Evolutionary conservation across 805 yeast genomes (phyloP), one percentile per base, ranked within the genome.

Genomic region (Wickerhamiella spandovensis): DNA sequence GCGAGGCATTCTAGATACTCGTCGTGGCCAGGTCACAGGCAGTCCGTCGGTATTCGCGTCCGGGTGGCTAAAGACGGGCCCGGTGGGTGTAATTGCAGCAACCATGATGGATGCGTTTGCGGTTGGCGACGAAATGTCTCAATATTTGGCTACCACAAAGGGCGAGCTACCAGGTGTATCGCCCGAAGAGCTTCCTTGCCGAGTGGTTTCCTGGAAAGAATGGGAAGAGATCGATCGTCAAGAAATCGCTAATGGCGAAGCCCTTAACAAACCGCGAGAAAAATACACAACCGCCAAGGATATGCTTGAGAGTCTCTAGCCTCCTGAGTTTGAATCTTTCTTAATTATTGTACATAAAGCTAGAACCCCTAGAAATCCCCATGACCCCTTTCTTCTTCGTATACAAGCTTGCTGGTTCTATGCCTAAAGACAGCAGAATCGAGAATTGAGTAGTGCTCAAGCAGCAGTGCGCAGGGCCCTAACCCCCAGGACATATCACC

Each of bases 1-100:
- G 54, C 61, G 59, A 13, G 81, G 82, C 1, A 64, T 43, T 8
- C 30, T 53, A 9, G 32, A 48, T 20, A 46, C 50, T 21, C 22
- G 22, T 6, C 50, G 48, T 4, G 60, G 59, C 20, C 48, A 44
- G 1, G 59, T 55, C 7, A 44, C 45, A 2, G 54, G 47, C 9
- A 65, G 79, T 12, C 65, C 69, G 1, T 78, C 75, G 51, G 53
- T 57, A 0, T 90, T 88, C 58, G 80, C 84, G 2, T 71, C 88
- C 8, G 98, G 98, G 0, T 92, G 98, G 98, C 81, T 88, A 45
- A 78, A 83, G 51, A 79, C 76, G 48, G 95, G 95, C 0, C 84
- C 95, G 7, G 75, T 75, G 25, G 98, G 98, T 1, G 94, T 87
- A 3, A 92, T 92, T 56, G 94, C 95, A 17, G 74, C 85, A 13